Evolutionary conservation across 176 grass and related monocot genomes (phyloP), one percentile per base, ranked within the genome.

Genomic region (Juncus inflexus): DNA sequence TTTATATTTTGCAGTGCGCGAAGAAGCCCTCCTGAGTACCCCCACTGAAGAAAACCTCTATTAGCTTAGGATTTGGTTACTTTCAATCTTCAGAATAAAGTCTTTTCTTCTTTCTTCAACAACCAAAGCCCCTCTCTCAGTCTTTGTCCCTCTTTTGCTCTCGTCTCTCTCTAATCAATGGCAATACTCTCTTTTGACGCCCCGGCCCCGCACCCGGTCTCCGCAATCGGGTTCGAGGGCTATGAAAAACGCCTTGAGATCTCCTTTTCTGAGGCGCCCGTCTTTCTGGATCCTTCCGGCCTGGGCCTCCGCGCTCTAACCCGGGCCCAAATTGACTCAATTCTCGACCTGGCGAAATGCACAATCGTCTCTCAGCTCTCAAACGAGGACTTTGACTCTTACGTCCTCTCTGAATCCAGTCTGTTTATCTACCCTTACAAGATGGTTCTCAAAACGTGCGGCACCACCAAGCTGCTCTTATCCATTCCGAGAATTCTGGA

Each of bases 181-280:
- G 71, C 63, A 69, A 40, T 51, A 19, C 50, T 43, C 49, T 61
- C 37, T 19, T 45, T 65, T 50, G 77, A 74, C 50, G 51, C 76
- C 12, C 66, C 58, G 42, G 51, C 68, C 58, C 47, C 66, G 4
- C 37, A 52, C 14, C 56, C 60, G 4, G 67, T 42, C 42, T 75
- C 70, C 7, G 35, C 78, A 35, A 81, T 81, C 12, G 78, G 78
- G 51, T 81, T 81, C 3, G 78, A 81, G 62, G 78, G 78, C 40
- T 81, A 81, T 39, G 78, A 81, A 70, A 81, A 81, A 43, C 78
- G 78, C 36, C 63, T 81, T 8, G 78, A 81, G 59, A 69, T 81
- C 56, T 74, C 78, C 42, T 81, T 81, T 62, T 67, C 70, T 7
- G 78, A 81, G 78, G 70, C 70, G 7, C 71, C 70, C 42, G 63